phyloP scores from a whole-genome alignment of 2,329 filamentous ascomycete species.

The Alternaria gaisen region DNA sequence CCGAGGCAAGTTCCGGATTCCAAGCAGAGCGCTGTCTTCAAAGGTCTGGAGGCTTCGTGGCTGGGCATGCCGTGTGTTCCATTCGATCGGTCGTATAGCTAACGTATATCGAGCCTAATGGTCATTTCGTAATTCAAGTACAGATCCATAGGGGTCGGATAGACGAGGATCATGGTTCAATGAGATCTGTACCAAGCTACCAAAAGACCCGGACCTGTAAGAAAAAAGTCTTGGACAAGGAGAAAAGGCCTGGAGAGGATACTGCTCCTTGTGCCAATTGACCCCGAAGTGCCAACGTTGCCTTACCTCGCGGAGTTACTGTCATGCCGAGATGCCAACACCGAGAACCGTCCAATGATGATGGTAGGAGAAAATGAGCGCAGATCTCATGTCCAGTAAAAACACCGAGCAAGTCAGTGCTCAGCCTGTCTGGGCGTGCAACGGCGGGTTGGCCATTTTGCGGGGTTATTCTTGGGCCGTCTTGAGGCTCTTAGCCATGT shows the following conservation, averaged over 20 bases:
- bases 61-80: conserved; percentile 3
- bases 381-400: conserved; percentile 11
- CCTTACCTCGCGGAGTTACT: not conserved
- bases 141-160: not conserved
- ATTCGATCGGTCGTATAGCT: not conserved
- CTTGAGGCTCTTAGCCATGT: conserved; percentile 4
- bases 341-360: not conserved
- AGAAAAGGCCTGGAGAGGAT: not conserved
- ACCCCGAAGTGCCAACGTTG: not conserved
- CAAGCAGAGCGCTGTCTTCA: conserved; percentile 9
- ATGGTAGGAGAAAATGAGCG: not conserved
- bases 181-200: conserved; percentile 4
- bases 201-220: not conserved
- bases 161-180: not conserved
- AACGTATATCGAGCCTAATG: not conserved
- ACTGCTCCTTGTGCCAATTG: not conserved
- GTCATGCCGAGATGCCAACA: conserved; percentile 12
- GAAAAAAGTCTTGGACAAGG: conserved; percentile 1
- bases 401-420: not conserved
- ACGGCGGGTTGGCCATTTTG: conserved; percentile 21
- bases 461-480: conserved; percentile 25
- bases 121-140: not conserved
- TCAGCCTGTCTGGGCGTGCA: conserved; percentile 11
- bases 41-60: conserved; percentile 7
- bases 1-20: conserved; percentile 11